phyloP scores from a whole-genome alignment of 75 land plant species.

The Cryptomeria japonica region DNA sequence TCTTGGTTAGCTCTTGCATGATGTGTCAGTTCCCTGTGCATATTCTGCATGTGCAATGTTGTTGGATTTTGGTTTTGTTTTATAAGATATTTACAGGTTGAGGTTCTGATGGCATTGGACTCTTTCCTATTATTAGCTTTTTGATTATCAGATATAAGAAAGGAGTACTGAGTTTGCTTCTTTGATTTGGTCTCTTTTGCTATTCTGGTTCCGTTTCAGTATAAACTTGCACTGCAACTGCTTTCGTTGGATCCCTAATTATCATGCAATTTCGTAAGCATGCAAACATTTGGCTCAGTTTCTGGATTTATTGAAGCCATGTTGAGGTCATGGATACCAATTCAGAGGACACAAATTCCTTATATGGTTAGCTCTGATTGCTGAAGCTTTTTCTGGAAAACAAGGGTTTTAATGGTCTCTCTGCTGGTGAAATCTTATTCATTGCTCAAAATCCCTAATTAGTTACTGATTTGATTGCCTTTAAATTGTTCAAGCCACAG shows the following conservation, averaged over 20 bases:
- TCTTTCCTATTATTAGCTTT: background rate
- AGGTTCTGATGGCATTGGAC: background rate
- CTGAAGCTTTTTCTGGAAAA: background rate
- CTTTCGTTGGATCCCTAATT: background rate
- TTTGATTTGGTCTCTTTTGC: background rate
- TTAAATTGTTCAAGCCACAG: background rate
- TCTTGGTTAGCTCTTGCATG: background rate
- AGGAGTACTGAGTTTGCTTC: background rate
- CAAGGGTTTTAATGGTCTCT: background rate
- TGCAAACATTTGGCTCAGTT: background rate
- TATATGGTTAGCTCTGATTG: background rate
- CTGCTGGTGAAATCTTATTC: background rate
- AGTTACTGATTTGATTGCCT: background rate
- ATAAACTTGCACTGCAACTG: background rate
- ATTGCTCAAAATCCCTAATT: background rate
- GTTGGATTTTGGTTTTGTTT: background rate
- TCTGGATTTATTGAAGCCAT: background rate
- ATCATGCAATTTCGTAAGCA: background rate
- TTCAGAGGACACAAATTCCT: background rate
- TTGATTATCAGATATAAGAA: background rate
- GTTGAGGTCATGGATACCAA: background rate
- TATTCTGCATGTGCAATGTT: background rate
- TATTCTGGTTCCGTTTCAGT: background rate
- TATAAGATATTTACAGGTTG: background rate
- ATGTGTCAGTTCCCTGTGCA: background rate